Conservation (phyloP, 176 grass and related monocot genomes). For the Triticum urartu region DNA sequence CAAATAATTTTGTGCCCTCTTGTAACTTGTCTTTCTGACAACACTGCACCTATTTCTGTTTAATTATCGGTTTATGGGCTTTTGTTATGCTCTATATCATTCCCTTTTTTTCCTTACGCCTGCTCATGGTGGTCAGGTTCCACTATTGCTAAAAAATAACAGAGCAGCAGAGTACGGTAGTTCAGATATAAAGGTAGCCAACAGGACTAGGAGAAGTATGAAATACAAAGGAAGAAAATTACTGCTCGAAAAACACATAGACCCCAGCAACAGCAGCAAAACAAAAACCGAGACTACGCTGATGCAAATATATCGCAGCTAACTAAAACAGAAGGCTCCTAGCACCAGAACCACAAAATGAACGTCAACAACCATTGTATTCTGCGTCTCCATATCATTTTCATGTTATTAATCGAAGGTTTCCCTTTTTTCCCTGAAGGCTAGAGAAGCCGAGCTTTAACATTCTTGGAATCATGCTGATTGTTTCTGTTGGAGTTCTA, state of each 20-base stretch:
- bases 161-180: not conserved
- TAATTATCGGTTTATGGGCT: not conserved
- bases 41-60: not conserved
- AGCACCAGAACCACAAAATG: not conserved
- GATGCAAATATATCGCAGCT: not conserved
- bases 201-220: not conserved
- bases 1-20: not conserved
- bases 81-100: not conserved
- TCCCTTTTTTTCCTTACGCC: not conserved
- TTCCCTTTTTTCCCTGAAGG: conserved; percentile 46
- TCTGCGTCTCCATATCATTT: not conserved
- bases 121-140: not conserved
- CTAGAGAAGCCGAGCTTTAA: conserved; percentile 93
- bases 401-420: conserved; percentile 14
- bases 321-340: not conserved
- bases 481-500: conserved; percentile 87
- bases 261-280: not conserved
- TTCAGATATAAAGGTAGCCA: not conserved
- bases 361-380: not conserved
- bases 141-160: not conserved
- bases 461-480: conserved; percentile 85
- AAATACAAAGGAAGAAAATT: not conserved
- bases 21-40: not conserved
- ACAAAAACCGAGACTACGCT: not conserved
- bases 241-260: not conserved